Conservation (phyloP, 208 protist genomes). For the Tetramitus jugosus region DNA sequence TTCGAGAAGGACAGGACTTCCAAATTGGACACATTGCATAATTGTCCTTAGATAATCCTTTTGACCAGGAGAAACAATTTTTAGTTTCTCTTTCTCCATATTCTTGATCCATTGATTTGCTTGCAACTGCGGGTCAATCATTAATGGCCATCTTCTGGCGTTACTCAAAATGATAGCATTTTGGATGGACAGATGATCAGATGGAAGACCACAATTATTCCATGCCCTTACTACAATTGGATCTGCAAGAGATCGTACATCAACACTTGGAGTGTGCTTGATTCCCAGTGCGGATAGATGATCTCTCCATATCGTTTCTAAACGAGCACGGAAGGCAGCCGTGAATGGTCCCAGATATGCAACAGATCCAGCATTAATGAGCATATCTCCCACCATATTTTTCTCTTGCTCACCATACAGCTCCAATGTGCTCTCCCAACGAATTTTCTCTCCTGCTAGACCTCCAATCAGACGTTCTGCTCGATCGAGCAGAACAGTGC, state of each 20-base stretch:
- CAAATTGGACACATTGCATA: constrained; percentile 79
- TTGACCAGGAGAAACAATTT: constrained; percentile 86
- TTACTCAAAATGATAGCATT: constrained; percentile 91
- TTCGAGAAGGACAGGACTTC: constrained; percentile 88
- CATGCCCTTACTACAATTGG: constrained; percentile 83
- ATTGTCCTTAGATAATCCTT: constrained; percentile 76
- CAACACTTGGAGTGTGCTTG: constrained; percentile 64
- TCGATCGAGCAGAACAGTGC: constrained; percentile 83
- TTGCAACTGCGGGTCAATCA: constrained; percentile 97
- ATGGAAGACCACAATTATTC: constrained; percentile 86
- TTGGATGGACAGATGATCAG: constrained; percentile 87
- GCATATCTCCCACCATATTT: constrained; percentile 87
- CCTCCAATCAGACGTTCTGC: constrained; percentile 89
- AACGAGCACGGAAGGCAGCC: constrained; percentile 63
- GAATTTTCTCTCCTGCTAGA: constrained; percentile 88
- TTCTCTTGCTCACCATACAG: constrained; percentile 44
- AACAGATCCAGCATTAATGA: constrained; percentile 85
- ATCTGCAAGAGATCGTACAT: constrained; percentile 80
- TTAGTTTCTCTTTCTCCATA: constrained; percentile 85
- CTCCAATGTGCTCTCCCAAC: constrained; percentile 29
- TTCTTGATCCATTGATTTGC: constrained; percentile 94
- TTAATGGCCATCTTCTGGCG: constrained; percentile 89
- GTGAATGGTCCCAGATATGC: constrained; percentile 94
- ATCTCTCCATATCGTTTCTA: constrained; percentile 69
- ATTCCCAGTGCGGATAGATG: constrained; percentile 61